Evolutionary conservation across 306 rosid species (phyloP), one percentile per base, ranked within the genome.

Genomic region (Casuarina glauca): DNA sequence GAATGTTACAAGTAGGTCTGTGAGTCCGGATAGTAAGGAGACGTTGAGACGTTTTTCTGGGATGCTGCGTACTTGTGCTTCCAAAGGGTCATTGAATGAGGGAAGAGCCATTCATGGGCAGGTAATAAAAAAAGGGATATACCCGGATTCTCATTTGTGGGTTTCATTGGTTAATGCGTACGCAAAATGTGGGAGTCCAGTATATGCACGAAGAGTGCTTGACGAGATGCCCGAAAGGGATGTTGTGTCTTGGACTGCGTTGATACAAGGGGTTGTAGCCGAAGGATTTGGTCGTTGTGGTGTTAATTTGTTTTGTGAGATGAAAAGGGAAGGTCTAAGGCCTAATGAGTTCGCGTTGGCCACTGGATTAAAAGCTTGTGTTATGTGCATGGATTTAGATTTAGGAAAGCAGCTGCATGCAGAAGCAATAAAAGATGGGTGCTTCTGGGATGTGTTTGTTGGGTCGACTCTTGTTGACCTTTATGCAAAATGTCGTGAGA

Each of bases 401-500:
- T 83, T 83, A 45, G 86, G 81, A 32, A 79, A 66, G 52, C 86
- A 79, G 81, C 81, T 79, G 73, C 82, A 83, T 4, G 73, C 81
- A 0, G 83, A 70, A 66, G 83, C 57, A 55, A 68, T 43, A 61
- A 83, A 83, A 70, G 39, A 41, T 17, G 81, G 83, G 39, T 64
- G 67, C 6, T 48, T 79, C 73, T 79, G 44, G 1, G 81, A 83
- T 49, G 50, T 74, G 26, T 83, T 83, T 79, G 70, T 83, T 66
- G 76, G 86, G 41, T 79, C 86, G 70, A 77, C 82, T 13, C 78
- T 83, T 52, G 78, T 83, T 83, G 78, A 83, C 67, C 83, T 83
- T 10, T 83, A 74, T 79, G 86, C 82, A 2, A 83, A 78, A 75
- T 78, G 83, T 63, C 80, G 86, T 13, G 83, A 83, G 73, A 53